Conservation (phyloP, 805 yeast genomes). For the Metschnikowia lachancei region DNA sequence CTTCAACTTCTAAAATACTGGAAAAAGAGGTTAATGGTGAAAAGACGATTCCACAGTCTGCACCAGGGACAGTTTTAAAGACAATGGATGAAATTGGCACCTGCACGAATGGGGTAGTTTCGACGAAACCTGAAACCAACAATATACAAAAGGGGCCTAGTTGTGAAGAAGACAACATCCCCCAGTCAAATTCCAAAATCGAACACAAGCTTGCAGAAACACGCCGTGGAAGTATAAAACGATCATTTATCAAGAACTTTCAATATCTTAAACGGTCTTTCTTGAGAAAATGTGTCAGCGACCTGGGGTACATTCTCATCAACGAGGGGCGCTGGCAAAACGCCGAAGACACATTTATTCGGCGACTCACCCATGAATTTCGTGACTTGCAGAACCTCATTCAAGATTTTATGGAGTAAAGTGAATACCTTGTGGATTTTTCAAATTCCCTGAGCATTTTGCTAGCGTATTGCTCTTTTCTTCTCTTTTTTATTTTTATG, state of each 20-base stretch:
- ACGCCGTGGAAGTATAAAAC: not conserved
- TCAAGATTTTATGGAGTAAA: constrained; percentile 6
- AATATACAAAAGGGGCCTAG: not conserved
- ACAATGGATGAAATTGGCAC: not conserved
- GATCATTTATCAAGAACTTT: constrained; percentile 1
- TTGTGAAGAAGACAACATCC: not conserved
- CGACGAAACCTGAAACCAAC: not conserved
- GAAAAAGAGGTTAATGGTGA: not conserved
- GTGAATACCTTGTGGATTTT: not conserved
- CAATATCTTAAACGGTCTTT: not conserved
- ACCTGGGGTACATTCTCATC: not conserved
- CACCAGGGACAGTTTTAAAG: not conserved
- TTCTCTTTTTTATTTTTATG: too few species aligned
- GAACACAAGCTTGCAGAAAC: not conserved
- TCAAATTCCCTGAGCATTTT: too few species aligned
- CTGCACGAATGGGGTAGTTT: not conserved
- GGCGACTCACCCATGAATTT: constrained; percentile 7
- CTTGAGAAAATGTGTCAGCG: constrained; percentile 3
- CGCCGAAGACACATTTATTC: constrained; percentile 6
- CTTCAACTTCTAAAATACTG: not conserved
- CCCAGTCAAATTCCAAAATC: not conserved
- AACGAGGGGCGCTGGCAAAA: not conserved
- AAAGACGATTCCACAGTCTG: not conserved
- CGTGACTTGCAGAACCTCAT: constrained; percentile 8
- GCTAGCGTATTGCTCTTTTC: too few species aligned